These are phyloP conservation scores for Bertia moriformis DNA, from an alignment of 2,329 filamentous ascomycete genomes.

Conservation along the genomic window DNA sequence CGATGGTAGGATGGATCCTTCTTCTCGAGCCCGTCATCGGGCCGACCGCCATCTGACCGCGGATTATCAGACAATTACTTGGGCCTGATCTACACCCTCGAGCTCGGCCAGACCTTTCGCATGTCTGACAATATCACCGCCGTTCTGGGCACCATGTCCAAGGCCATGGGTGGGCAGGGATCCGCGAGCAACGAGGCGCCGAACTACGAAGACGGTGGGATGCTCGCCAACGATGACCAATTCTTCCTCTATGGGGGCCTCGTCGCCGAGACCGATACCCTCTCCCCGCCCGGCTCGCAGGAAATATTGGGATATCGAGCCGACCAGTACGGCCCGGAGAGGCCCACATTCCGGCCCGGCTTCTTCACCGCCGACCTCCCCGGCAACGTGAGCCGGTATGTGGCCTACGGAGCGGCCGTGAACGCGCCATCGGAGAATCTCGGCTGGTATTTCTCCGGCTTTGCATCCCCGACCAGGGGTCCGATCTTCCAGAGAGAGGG, in stretches of 20 bases:
- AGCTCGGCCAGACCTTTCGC: slow-evolving; percentile 41
- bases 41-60: not conserved
- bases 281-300: slow-evolving; percentile 22
- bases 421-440: slow-evolving; percentile 57
- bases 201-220: slow-evolving; percentile 44
- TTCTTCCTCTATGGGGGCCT: slow-evolving; percentile 53
- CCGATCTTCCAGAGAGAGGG: slow-evolving; percentile 23
- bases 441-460: slow-evolving; percentile 58
- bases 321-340: slow-evolving; percentile 32
- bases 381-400: slow-evolving; percentile 36
- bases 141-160: slow-evolving; percentile 31
- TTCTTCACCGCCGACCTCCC: slow-evolving; percentile 26
- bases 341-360: slow-evolving; percentile 23
- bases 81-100: slow-evolving; percentile 39
- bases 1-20: too few relatives aligned
- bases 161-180: slow-evolving; percentile 25
- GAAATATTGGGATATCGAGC: slow-evolving; percentile 32
- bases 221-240: slow-evolving; percentile 50
- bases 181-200: slow-evolving; percentile 33
- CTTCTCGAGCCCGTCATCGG: not conserved
- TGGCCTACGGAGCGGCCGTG: slow-evolving; percentile 48
- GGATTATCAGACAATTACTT: slow-evolving; percentile 27
- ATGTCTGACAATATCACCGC: slow-evolving; percentile 33
- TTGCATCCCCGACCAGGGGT: slow-evolving; percentile 33
- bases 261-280: slow-evolving; percentile 16